These are phyloP conservation scores for Vigna angularis DNA, from an alignment of 306 rosid genomes.

Conservation along the genomic window DNA sequence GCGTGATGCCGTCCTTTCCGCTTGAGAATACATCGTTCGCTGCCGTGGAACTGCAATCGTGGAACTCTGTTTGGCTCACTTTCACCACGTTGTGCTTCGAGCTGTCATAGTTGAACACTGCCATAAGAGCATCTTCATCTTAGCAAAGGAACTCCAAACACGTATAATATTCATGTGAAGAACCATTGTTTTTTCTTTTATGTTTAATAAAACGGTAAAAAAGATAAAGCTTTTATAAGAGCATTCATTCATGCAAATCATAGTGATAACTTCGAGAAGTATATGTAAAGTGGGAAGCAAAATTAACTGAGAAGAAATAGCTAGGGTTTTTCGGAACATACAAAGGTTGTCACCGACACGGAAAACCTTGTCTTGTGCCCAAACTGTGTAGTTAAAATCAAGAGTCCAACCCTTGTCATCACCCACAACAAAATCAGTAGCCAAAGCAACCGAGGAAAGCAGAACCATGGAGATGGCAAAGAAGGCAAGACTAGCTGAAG, in stretches of 20 bases:
- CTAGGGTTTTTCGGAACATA: not conserved
- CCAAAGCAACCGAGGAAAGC: slow-evolving; percentile 52
- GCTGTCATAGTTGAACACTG: slow-evolving; percentile 44
- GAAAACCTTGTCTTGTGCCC: slow-evolving; percentile 55
- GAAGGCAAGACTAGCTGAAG: slow-evolving; percentile 12
- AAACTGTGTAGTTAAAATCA: slow-evolving; percentile 42
- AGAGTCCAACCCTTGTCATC: slow-evolving; percentile 53
- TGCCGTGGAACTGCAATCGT: slow-evolving; percentile 11
- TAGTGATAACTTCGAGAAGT: too few relatives aligned
- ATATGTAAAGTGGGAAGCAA: too few relatives aligned
- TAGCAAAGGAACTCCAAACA: too few relatives aligned
- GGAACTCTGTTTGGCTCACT: slow-evolving; percentile 38
- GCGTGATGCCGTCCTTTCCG: slow-evolving; percentile 21
- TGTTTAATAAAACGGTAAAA: too few relatives aligned
- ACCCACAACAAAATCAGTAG: slow-evolving; percentile 55
- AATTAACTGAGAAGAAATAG: too few relatives aligned
- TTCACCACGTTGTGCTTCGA: slow-evolving; percentile 43
- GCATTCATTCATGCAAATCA: too few relatives aligned
- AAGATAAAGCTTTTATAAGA: too few relatives aligned
- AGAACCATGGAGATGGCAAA: slow-evolving; percentile 45
- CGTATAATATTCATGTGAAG: too few relatives aligned
- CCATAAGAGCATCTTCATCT: not conserved
- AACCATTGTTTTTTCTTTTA: too few relatives aligned
- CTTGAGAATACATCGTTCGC: not conserved
- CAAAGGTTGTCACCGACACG: slow-evolving; percentile 53